Evolutionary conservation across 202 grass and related monocot genomes (phyloP).

Genomic region (Alloteropsis angusta): DNA sequence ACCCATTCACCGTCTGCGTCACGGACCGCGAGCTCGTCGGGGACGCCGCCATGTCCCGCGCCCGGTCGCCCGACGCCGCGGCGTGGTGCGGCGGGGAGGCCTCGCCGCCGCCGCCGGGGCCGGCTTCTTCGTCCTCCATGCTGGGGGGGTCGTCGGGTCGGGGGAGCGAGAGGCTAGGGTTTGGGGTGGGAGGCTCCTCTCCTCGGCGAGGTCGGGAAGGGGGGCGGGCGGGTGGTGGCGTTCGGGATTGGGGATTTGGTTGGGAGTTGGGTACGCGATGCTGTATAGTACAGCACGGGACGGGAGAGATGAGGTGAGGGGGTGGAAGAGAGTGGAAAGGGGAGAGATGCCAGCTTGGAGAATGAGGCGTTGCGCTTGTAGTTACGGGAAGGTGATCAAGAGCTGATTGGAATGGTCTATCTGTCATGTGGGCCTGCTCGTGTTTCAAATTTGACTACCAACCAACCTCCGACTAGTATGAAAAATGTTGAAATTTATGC

Average conservation of each 20-base stretch:
- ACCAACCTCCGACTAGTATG: neutral
- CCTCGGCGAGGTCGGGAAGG: neutral
- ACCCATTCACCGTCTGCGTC: slow-evolving; percentile 92
- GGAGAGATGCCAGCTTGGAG: slow-evolving; percentile 1
- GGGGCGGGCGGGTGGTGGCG: neutral
- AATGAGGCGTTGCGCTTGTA: neutral
- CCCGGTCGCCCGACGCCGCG: slow-evolving; percentile 16
- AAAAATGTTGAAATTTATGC: neutral
- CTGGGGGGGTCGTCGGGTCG: too few species aligned
- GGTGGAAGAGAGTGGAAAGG: neutral
- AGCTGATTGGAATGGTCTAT: neutral
- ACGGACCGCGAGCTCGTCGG: slow-evolving; percentile 89
- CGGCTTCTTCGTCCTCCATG: slow-evolving; percentile 52
- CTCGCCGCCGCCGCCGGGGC: slow-evolving; percentile 25
- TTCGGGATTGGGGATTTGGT: slow-evolving; percentile 24
- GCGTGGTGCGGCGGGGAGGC: slow-evolving; percentile 35
- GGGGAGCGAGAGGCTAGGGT: neutral
- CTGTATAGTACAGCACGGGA: neutral
- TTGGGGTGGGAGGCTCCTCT: neutral
- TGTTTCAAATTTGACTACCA: neutral
- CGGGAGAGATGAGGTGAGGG: neutral
- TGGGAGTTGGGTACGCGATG: neutral
- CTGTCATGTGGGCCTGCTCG: neutral
- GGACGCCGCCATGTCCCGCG: slow-evolving; percentile 42
- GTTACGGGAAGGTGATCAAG: neutral